These are phyloP conservation scores for Rhododendron kiyosumense DNA, from an alignment of 148 eudicot genomes.

Conservation along the genomic window DNA sequence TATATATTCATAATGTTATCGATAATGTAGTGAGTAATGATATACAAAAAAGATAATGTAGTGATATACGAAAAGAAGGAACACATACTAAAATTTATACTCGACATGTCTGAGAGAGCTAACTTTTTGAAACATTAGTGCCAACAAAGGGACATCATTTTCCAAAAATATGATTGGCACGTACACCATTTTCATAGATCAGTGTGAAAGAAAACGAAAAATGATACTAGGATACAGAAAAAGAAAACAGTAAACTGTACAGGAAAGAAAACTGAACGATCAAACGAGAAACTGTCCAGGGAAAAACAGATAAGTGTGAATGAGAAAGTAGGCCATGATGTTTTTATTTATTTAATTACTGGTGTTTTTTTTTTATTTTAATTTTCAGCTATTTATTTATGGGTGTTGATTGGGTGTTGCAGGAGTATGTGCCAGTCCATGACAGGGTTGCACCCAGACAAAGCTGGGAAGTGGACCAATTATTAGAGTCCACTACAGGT, in stretches of 20 bases:
- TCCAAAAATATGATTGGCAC: no score
- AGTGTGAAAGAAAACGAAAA: no score
- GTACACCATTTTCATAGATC: background rate
- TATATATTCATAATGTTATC: no score
- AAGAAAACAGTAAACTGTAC: no score
- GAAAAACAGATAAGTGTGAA: background rate
- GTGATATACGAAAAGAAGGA: no score
- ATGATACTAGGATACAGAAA: no score
- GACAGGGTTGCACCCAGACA: slow-evolving; percentile 60
- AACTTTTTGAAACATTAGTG: background rate
- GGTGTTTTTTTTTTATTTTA: background rate
- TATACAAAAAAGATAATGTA: no score
- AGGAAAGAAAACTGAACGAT: no score
- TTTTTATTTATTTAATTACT: background rate
- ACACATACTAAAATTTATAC: no score
- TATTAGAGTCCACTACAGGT: slow-evolving; percentile 25
- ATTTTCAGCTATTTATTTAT: background rate
- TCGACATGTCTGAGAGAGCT: background rate
- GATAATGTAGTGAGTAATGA: no score
- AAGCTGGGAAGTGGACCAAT: slow-evolving; percentile 62
- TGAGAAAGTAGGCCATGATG: background rate
- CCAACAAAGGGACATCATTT: background rate
- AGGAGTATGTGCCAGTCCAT: slow-evolving; percentile 65
- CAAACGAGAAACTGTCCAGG: no score
- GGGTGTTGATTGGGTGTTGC: slow-evolving; percentile 26